Evolutionary conservation across 352 stramenopile species (phyloP).

Genomic region (Globisporangium rhizosaccharum): DNA sequence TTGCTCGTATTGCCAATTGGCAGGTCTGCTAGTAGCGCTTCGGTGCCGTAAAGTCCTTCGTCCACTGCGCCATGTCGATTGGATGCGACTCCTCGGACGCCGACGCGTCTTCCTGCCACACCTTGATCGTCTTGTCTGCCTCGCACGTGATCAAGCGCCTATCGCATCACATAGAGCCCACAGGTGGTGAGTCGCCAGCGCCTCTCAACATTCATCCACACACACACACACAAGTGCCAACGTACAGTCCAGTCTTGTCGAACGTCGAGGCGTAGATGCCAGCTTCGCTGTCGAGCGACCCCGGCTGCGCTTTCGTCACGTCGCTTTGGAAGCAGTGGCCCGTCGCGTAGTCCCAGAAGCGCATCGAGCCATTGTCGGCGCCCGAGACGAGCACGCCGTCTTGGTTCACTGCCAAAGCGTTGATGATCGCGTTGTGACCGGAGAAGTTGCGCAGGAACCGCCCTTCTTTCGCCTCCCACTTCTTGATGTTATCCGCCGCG

Average conservation of each 20-base stretch:
- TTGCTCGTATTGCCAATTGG: too few species aligned
- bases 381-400: slow-evolving; percentile 96
- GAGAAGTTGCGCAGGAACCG: slow-evolving; percentile 96
- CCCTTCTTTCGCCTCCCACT: slow-evolving; percentile 96
- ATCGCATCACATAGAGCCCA: slow-evolving; percentile 1
- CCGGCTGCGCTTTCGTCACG: slow-evolving; percentile 91
- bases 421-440: slow-evolving; percentile 97
- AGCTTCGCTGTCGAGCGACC: slow-evolving; percentile 97
- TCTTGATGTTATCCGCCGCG: slow-evolving; percentile 98
- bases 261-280: slow-evolving; percentile 96
- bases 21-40: slow-evolving; percentile 56
- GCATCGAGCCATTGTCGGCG: slow-evolving; percentile 96
- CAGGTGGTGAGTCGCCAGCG: background rate
- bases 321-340: slow-evolving; percentile 97
- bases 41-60: slow-evolving; percentile 88
- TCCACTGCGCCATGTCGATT: slow-evolving; percentile 97
- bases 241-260: slow-evolving; percentile 94
- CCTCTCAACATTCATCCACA: background rate
- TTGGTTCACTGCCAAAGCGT: slow-evolving; percentile 97
- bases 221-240: slow-evolving; percentile 10
- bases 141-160: slow-evolving; percentile 98
- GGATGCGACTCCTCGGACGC: slow-evolving; percentile 95
- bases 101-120: slow-evolving; percentile 96
- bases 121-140: slow-evolving; percentile 99
- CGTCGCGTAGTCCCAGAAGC: slow-evolving; percentile 98